These are phyloP conservation scores for Triticum urartu DNA, from an alignment of 176 grass and related monocot species.

Conservation along the genomic window DNA sequence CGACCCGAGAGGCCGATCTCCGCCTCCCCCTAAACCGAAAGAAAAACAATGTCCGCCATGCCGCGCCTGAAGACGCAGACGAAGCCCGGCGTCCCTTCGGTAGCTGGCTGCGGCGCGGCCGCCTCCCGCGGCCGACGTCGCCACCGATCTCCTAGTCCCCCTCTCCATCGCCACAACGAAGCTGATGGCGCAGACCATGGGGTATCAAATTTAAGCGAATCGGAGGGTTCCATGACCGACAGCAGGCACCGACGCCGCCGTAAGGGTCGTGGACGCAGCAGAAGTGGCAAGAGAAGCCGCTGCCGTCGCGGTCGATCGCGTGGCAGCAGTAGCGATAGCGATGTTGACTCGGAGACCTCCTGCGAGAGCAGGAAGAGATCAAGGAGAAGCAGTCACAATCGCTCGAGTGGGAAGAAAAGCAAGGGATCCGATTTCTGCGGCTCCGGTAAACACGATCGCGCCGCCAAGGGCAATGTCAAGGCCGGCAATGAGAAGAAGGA, in stretches of 20 bases:
- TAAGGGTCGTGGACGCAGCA: slow-evolving; percentile 2
- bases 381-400: background rate
- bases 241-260: background rate
- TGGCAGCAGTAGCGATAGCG: background rate
- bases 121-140: background rate
- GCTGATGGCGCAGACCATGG: background rate
- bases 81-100: background rate
- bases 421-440: slow-evolving; percentile 16
- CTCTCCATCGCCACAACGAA: background rate
- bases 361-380: slow-evolving; percentile 16
- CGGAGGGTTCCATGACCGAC: slow-evolving; percentile 30
- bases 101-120: background rate
- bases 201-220: slow-evolving; percentile 2
- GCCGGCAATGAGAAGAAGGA: background rate
- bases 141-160: background rate
- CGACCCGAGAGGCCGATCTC: background rate
- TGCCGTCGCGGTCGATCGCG: background rate
- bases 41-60: slow-evolving; percentile 2
- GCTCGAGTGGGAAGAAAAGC: background rate
- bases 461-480: background rate
- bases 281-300: slow-evolving; percentile 17
- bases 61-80: background rate
- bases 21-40: no score
- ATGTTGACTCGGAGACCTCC: slow-evolving; percentile 20
- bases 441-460: background rate